Base-by-base conservation (phyloP, 768 basidiomycete genomes). In the Lactifluus pinguis region DNA sequence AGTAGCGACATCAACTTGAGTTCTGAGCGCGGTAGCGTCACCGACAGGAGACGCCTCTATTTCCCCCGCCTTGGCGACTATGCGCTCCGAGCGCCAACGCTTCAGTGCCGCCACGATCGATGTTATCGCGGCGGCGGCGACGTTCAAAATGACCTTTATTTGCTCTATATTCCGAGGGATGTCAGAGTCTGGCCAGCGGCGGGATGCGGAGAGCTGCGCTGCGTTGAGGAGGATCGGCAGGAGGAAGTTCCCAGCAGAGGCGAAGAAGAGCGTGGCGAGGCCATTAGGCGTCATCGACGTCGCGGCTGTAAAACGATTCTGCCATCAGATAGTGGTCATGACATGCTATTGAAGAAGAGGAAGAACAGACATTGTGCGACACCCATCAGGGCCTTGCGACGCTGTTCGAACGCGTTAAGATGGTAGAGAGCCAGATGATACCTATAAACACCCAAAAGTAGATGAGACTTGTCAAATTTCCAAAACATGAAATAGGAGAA, bases 101-200 rank as follows among this genome's bases (percentile, higher is more conserved):
- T 53, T 57, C 21, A 64, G 13, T 15, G 39, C 60, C 6, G 60
- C 60, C 10, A 54, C 47, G 55, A 64, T 36, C 15, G 63, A 52
- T n/a, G 55, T 57, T 30, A 29, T 13, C 8, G 50, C 47, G 0
- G 60, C 63, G 32, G 55, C 55, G 2, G 55, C 60, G 11, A 64
- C 25, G 19, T 64, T 64, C 30, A 64, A 51, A n/a, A 64, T 39
- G 6, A 64, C 63, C 39, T 64, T 64, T 55, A 53, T 17, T 4
- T 29, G 60, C 14, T 64, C 63, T 19, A 64, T 10, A 34, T 64
- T 19, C 15, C 15, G 51, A 4, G 63, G 54, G 32, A 62, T 15
- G 60, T 62, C 48, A 15, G 60, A 62, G 32, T 64, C 63, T 7
- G 63, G 63, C 53, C 54, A 53, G n/a, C 21, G 38, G 34, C 55